Base-by-base conservation (phyloP, 2,329 filamentous ascomycete species). In the Claviceps cyperi region DNA sequence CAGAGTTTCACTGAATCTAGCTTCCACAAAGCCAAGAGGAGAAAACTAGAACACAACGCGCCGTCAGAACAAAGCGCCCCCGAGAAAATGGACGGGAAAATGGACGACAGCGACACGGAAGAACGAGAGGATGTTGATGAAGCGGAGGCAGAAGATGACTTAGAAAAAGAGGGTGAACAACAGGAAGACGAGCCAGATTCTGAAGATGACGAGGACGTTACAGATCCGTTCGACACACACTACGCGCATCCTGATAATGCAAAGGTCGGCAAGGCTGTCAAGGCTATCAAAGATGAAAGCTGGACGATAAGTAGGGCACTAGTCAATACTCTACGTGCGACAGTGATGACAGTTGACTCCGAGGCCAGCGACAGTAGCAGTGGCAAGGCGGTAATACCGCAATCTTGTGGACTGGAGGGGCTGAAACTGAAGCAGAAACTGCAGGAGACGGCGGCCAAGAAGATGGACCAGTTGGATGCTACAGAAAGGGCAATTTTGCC, bases 151-250 rank as follows among this genome's bases (percentile, higher is more conserved):
- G 53, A 47, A 2, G 59, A 60, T 5, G 54, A 51, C 28, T 48
- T 24, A 2, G 57, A 55, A 21, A 52, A 55, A 15, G 36, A 52
- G 5, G 51, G 50, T 9, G 41, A 48, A 5, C 54, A 48, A 5
- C 21, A 50, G 2, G 62, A 63, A 15, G 63, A 64, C 5, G 53
- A 60, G 24, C 43, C 53, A n/a, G 56, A 69, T 9, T 74, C 74
- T 19, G 70, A 73, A 46, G 75, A 77, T 43, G 71, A 76, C 14
- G 72, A 75, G 46, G 72, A 79, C 54, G 63, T 69, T 28, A 67
- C 65, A 1, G 86, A 94, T 63, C 84, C 87, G 0, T 96, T 94
- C 60, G 84, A 92, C 55, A 68, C 71, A 7, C 91, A 96, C 66
- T 94, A 94, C 62, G 78, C 80, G 36, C 73, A 73, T 41, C 79